Evolutionary conservation across 768 basidiomycete species (phyloP).

Genomic region (Hericium rajendrae): DNA sequence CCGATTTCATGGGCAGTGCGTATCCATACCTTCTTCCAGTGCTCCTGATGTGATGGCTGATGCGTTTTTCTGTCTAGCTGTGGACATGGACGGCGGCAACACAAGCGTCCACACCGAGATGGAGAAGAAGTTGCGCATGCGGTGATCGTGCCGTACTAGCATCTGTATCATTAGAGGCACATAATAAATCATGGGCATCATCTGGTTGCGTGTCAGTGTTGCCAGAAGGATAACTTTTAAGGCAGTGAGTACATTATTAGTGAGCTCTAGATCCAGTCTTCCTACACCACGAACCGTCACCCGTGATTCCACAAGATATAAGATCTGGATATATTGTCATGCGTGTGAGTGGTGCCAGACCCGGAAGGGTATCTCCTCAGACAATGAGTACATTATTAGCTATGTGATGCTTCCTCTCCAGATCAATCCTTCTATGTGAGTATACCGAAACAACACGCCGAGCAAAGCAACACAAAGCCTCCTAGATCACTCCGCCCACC

Average conservation of each 20-base stretch:
- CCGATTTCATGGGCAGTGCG: slow-evolving; percentile 75
- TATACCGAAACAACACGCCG: too few species aligned
- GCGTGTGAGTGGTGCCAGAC: too few species aligned
- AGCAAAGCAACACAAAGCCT: neutral
- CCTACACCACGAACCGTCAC: too few species aligned
- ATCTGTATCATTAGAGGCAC: neutral
- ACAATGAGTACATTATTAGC: neutral
- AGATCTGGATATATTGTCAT: too few species aligned
- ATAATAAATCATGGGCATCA: neutral
- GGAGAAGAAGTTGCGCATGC: slow-evolving; percentile 38
- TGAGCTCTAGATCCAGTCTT: too few species aligned
- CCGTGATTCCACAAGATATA: too few species aligned
- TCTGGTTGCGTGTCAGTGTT: too few species aligned
- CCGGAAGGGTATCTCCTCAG: too few species aligned
- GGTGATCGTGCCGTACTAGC: slow-evolving; percentile 1
- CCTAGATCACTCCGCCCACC: too few species aligned
- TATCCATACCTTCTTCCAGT: slow-evolving; percentile 1
- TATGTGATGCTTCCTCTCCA: neutral
- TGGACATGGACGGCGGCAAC: slow-evolving; percentile 21
- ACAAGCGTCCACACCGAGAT: slow-evolving; percentile 38
- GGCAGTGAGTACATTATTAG: too few species aligned
- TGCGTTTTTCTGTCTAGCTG: slow-evolving; percentile 14
- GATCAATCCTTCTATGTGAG: neutral
- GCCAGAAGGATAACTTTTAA: too few species aligned
- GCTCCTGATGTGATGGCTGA: neutral